phyloP scores from a whole-genome alignment of 2,329 filamentous ascomycete genomes.

The Myriosclerotinia scirpicola region DNA sequence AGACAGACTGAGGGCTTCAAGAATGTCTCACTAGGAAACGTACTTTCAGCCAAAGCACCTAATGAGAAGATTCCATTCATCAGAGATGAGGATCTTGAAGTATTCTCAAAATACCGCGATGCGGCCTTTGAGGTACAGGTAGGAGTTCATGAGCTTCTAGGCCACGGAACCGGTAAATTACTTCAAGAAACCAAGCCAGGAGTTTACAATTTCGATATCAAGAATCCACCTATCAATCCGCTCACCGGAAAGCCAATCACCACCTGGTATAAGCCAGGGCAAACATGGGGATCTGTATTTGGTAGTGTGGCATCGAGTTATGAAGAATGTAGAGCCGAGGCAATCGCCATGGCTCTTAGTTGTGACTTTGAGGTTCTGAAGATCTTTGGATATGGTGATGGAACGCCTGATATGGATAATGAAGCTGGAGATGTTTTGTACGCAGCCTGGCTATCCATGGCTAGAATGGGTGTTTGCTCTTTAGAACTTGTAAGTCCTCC shows the following conservation, averaged over 20 bases:
- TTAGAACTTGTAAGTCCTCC: conserved; percentile 62
- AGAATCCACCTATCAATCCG: conserved; percentile 79
- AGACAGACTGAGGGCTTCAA: conserved; percentile 85
- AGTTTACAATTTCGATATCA: conserved; percentile 82
- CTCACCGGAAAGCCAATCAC: conserved; percentile 74
- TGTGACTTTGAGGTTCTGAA: conserved; percentile 87
- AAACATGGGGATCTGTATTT: conserved; percentile 94
- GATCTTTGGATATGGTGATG: conserved; percentile 89
- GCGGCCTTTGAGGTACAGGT: conserved; percentile 93
- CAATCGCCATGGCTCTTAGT: conserved; percentile 86
- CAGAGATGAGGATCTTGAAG: conserved; percentile 68
- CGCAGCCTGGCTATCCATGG: conserved; percentile 88
- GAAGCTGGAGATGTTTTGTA: conserved; percentile 87
- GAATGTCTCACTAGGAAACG: conserved; percentile 91
- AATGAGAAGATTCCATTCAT: conserved; percentile 94
- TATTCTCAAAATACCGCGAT: conserved; percentile 83
- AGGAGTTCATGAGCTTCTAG: conserved; percentile 83
- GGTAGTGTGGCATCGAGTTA: conserved; percentile 84
- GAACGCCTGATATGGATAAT: conserved; percentile 66
- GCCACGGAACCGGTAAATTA: conserved; percentile 91
- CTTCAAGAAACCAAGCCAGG: conserved; percentile 84
- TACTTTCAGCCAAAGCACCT: conserved; percentile 85
- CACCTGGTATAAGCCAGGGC: conserved; percentile 90
- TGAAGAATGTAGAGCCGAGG: conserved; percentile 92
- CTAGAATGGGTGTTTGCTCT: conserved; percentile 82